Evolutionary conservation across 1,284 basidiomycete species (phyloP).

Genomic region (Leucoagaricus sp.): DNA sequence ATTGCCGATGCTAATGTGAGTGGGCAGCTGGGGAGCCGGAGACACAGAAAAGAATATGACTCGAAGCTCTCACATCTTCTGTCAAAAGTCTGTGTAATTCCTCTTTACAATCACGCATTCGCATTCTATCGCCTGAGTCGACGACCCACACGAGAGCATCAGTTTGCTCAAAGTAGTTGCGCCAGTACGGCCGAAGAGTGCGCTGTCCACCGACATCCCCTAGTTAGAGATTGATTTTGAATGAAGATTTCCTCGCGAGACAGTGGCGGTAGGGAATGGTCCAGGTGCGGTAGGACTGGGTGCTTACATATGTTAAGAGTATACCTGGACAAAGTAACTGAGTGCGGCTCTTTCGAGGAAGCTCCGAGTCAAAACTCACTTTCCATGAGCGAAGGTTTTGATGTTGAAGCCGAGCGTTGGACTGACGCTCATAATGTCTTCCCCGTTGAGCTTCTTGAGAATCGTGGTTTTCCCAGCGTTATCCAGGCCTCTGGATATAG

Average conservation of each 20-base stretch:
- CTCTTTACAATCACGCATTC: slow-evolving; percentile 86
- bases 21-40: slow-evolving; percentile 19
- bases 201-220: slow-evolving; percentile 99
- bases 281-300: slow-evolving; percentile 1
- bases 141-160: slow-evolving; percentile 99
- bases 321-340: slow-evolving; percentile 55
- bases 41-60: slow-evolving; percentile 14
- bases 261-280: slow-evolving; percentile 11
- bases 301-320: slow-evolving; percentile 90
- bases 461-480: slow-evolving; percentile 99
- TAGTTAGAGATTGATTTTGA: slow-evolving; percentile 33
- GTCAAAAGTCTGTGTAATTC: slow-evolving; percentile 86
- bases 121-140: slow-evolving; percentile 88
- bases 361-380: slow-evolving; percentile 53
- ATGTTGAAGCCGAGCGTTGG: slow-evolving; percentile 99
- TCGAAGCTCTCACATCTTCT: slow-evolving; percentile 79
- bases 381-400: slow-evolving; percentile 89
- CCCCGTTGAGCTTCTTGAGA: slow-evolving; percentile 89
- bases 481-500: slow-evolving; percentile 89
- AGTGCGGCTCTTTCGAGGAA: slow-evolving; percentile 16
- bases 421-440: slow-evolving; percentile 85
- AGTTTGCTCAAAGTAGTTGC: slow-evolving; percentile 99
- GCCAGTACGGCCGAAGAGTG: slow-evolving; percentile 96
- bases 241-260: slow-evolving; percentile 18
- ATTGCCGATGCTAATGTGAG: slow-evolving; percentile 24